Base-by-base conservation (phyloP, 805 yeast species). In the Yarrowia sp. region DNA sequence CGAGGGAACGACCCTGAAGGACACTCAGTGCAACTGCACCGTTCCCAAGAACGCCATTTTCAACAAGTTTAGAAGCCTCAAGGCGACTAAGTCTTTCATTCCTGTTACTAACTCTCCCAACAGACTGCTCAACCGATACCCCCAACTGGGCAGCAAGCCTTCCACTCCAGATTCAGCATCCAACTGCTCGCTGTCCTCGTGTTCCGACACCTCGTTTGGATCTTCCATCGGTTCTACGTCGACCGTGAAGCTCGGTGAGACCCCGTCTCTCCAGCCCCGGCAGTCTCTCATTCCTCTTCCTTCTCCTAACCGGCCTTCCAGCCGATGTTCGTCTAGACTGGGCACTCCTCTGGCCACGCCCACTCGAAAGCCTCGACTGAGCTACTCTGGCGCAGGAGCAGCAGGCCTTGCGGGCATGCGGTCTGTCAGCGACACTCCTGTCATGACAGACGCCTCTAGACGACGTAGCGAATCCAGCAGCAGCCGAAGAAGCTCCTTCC, bases 41-140 rank as follows among this genome's bases (percentile, higher is more conserved):
- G n/a, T n/a, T 5, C 29, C 8, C 29, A 27, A 27, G 12, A 31
- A 21, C 19, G n/a, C 38, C 29, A 47, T 47, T 47, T 21, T 32
- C 38, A 47, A n/a, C 55, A 47, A 47, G 27, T 31, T 47, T 16
- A 31, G 38, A 32, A 21, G 27, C 19, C 55, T 47, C 55, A 47
- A 51, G 35, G 18, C 51, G 4, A 29, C 58, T 16, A 51, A 51
- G 13, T 51, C 58, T 1, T 51, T 33, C 42, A 51, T 51, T 18
- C 58, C 58, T 24, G 21, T 51, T 51, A 51, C 58, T 51, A 51
- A 51, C 58, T 51, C 58, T 51, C 42, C 58, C 22, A 33, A 33
- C 58, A 33, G 58, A 51, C 58, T 33, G 41, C 58, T 51, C 32
- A 12, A 24, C 16, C 19, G 58, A 51, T 51, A 51, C 58, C 58